Base-by-base conservation (phyloP, 2,329 filamentous ascomycete species). In the Fusarium subtropicale region DNA sequence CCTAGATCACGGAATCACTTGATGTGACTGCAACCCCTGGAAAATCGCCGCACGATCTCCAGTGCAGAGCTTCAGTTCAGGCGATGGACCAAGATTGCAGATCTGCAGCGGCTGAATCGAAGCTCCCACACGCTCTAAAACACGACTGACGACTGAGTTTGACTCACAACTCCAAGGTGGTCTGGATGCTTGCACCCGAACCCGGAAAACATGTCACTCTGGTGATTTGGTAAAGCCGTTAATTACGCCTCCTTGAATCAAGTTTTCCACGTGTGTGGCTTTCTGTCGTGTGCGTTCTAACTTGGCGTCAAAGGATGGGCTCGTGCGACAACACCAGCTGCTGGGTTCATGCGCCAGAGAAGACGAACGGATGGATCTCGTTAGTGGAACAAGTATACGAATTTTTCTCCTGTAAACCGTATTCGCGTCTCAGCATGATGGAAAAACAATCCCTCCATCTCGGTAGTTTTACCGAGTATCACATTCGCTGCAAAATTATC, bases 31-130 rank as follows among this genome's bases (percentile, higher is more conserved):
- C 3, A 46, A 20, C 16, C 24, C 7, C 18, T 46, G 42, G 5
- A 46, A 12, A 20, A 15, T 5, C 4, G 10, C 9, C 13, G 16
- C 18, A 9, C 13, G 4, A 0, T 9, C 26, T n/a, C 1, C 26
- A 15, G 4, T 20, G 42, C 30, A 46, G 2, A 46, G 11, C 42
- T 46, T 20, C 26, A 46, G 18, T 2, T 30, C 26, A 0, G 26
- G 18, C 26, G 11, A 46, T n/a, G 26, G 26, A 1, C 13, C 3
- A 2, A 46, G 18, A 15, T 30, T 7, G 4, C 8, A 9, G 3
- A 13, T n/a, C 4, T 46, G 3, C 3, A 3, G 10, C 7, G 26
- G 42, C 26, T 46, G 26, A 7, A 46, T 28, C 5, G 18, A 15
- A 30, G 26, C 12, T 4, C 20, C 9, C 4, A 13, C 12, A 20